These are phyloP conservation scores for Leccinum laetum DNA, from an alignment of 1,284 basidiomycete species.

Conservation along the genomic window DNA sequence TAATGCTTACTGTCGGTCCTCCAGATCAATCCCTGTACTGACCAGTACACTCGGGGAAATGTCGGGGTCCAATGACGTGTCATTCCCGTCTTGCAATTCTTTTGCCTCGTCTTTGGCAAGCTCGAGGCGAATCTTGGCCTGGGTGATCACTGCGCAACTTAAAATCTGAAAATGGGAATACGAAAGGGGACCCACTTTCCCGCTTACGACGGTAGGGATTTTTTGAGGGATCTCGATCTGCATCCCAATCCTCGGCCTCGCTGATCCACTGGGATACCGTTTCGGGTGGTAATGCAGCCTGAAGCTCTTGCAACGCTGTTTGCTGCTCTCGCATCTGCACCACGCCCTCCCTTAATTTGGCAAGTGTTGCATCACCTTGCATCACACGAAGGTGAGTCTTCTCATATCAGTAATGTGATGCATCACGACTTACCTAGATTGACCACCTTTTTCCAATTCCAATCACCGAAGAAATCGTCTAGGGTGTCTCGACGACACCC, in stretches of 20 bases:
- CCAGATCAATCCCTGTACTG: not conserved
- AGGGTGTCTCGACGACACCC: too few species aligned
- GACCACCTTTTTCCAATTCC: too few species aligned
- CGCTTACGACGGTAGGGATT: not conserved
- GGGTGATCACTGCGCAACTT: not conserved
- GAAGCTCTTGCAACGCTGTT: not conserved
- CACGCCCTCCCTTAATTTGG: not conserved
- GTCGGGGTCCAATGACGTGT: not conserved
- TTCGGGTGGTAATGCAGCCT: not conserved
- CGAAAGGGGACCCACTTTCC: not conserved
- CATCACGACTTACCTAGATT: not conserved
- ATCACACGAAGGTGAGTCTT: not conserved
- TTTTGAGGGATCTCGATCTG: not conserved
- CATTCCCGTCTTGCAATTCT: not conserved
- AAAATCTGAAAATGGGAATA: not conserved
- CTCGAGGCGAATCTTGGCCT: not conserved
- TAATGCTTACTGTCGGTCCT: not conserved
- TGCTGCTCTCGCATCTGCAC: not conserved
- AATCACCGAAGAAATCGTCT: too few species aligned
- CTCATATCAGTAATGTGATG: not conserved
- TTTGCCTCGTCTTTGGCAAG: not conserved
- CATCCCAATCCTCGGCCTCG: not conserved
- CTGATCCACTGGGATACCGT: not conserved
- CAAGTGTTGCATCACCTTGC: not conserved
- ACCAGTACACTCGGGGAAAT: not conserved